Evolutionary conservation across 1,284 basidiomycete species (phyloP), one percentile per base, ranked within the genome.

Genomic region (Ustilago xerochloae): DNA sequence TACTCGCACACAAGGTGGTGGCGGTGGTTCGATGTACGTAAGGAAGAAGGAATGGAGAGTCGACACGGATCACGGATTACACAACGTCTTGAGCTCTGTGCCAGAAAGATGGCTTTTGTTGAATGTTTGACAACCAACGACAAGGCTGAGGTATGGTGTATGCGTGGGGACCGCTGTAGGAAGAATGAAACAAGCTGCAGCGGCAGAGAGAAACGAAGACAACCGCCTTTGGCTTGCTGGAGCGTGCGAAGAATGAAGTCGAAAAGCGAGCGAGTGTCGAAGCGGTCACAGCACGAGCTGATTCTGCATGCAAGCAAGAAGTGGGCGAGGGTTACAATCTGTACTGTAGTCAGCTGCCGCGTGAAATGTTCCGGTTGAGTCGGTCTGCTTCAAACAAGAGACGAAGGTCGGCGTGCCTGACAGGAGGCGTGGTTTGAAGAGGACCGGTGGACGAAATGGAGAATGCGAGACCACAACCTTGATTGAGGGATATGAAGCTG

Each of bases 201-300:
- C 32, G 59, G 18, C 15, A 46, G 41, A 15, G 45, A 45, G 16
- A 30, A 53, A 53, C 29, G 45, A 54, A 47, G 36, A 36, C 64
- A 66, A 66, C 64, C 32, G 64, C 43, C 43, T 53, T n/a, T 62
- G 58, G 36, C 58, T 53, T 49, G 29, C 45, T 53, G 36, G 5
- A 62, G 54, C 54, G 58, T 67, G 64, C 54, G 59, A 67, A 67
- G 59, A 57, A 61, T 61, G 63, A 61, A 46, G 28, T 39, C n/a
- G 39, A 30, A 41, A 15, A 16, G 30, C 46, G 22, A 26, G 35
- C 18, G n/a, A n/a, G n/a, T n/a, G n/a, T n/a, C n/a, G n/a, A n/a
- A n/a, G n/a, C n/a, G n/a, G n/a, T n/a, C n/a, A n/a, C n/a, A n/a
- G n/a, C n/a, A n/a, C n/a, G n/a, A n/a, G n/a, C n/a, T n/a, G n/a